Conservation (phyloP, 176 grass and related monocot genomes). For the Musa itinerans region DNA sequence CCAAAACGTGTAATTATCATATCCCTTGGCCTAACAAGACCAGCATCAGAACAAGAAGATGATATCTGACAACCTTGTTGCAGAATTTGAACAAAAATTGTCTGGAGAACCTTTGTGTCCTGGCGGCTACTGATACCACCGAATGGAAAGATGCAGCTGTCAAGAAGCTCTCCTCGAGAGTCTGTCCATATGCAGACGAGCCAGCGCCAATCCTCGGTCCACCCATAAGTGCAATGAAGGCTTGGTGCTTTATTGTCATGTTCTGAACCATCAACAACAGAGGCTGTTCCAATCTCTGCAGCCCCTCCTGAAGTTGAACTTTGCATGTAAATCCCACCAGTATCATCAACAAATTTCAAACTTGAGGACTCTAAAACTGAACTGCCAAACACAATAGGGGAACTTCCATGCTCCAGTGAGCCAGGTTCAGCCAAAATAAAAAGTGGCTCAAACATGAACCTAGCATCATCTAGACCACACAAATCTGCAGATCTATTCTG, state of each 20-base stretch:
- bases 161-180: conserved; percentile 86
- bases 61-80: conserved; percentile 95
- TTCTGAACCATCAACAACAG: conserved; percentile 43
- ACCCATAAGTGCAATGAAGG: conserved; percentile 95
- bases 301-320: conserved; percentile 28
- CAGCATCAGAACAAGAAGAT: conserved; percentile 52
- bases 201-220: conserved; percentile 99
- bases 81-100: conserved; percentile 93
- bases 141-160: conserved; percentile 84
- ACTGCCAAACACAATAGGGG: conserved; percentile 11
- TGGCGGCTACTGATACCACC: conserved; percentile 94
- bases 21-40: conserved; percentile 60
- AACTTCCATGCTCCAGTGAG: conserved; percentile 43
- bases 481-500: conserved; percentile 51
- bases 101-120: conserved; percentile 94
- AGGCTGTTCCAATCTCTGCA: conserved; percentile 42
- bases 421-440: conserved; percentile 88
- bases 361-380: conserved; percentile 34
- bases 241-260: conserved; percentile 43
- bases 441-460: conserved; percentile 89
- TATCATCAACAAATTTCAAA: conserved; percentile 64
- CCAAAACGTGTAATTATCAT: conserved; percentile 79
- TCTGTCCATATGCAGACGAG: conserved; percentile 96
- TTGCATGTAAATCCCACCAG: conserved; percentile 32
- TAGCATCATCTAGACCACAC: conserved; percentile 69